These are phyloP conservation scores for Puccinia coronata DNA, from an alignment of 1,284 basidiomycete genomes.

Conservation along the genomic window DNA sequence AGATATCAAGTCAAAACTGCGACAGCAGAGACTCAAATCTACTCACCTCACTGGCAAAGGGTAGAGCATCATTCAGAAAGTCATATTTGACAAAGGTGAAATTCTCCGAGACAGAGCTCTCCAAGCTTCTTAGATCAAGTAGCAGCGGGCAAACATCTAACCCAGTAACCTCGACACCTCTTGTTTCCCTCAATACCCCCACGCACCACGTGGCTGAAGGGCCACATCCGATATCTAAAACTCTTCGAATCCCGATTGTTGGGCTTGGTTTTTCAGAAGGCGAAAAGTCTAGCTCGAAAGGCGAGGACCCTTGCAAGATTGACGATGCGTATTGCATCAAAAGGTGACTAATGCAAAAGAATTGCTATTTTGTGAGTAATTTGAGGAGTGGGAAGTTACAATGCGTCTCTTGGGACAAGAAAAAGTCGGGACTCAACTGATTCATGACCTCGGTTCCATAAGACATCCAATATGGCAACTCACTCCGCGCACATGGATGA, in stretches of 20 bases:
- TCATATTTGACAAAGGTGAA: conserved; percentile 24
- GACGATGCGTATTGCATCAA: conserved; percentile 33
- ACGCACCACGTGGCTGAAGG: conserved; percentile 43
- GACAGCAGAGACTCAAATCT: neutral
- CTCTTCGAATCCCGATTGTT: neutral
- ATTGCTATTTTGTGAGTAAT: neutral
- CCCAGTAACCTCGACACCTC: neutral
- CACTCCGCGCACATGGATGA: conserved; percentile 23
- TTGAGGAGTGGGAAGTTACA: too few relatives aligned
- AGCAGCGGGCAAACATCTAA: conserved; percentile 36
- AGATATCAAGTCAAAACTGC: too few relatives aligned
- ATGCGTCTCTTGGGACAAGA: neutral
- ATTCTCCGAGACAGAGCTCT: conserved; percentile 3
- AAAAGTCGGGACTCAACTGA: conserved; percentile 28
- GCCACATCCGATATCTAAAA: conserved; percentile 41
- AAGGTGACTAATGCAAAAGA: neutral
- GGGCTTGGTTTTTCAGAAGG: neutral
- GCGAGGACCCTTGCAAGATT: conserved; percentile 1
- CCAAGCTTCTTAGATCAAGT: neutral
- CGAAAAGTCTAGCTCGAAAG: neutral
- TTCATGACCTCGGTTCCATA: conserved; percentile 31
- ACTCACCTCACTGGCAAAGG: conserved; percentile 36
- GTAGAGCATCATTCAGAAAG: conserved; percentile 21
- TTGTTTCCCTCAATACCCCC: neutral
- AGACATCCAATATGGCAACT: conserved; percentile 45